Evolutionary conservation across 1,284 basidiomycete species (phyloP).

Genomic region (Ustilago trichophora): DNA sequence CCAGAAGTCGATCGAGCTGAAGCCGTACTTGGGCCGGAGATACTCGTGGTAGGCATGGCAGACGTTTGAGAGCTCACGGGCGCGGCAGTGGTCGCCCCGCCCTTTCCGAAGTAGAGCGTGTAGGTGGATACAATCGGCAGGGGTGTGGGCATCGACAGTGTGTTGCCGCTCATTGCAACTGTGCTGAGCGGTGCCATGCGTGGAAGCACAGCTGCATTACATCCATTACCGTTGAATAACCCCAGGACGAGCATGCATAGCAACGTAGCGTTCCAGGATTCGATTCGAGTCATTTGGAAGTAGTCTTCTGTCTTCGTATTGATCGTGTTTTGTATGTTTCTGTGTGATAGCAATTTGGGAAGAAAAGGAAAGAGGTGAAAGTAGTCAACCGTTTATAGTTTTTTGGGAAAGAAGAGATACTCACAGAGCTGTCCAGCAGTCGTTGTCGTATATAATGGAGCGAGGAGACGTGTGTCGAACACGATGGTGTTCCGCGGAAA

Average conservation of each 20-base stretch:
- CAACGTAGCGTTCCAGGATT: not conserved
- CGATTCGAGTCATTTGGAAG: constrained; percentile 4
- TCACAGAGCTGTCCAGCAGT: constrained; percentile 21
- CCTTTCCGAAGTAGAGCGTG: constrained; percentile 21
- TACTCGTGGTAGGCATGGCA: not conserved
- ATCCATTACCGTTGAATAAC: not conserved
- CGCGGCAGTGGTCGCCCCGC: constrained; percentile 6
- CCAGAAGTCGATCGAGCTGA: constrained; percentile 6
- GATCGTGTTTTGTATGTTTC: too few relatives aligned
- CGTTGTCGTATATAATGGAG: not conserved
- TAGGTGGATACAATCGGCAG: constrained; percentile 24
- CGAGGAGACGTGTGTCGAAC: constrained; percentile 2
- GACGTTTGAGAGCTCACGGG: constrained; percentile 4
- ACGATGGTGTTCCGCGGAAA: constrained; percentile 1
- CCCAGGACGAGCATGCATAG: constrained; percentile 4
- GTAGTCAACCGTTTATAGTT: too few relatives aligned
- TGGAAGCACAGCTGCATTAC: constrained; percentile 19
- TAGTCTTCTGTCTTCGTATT: too few relatives aligned
- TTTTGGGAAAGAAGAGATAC: constrained; percentile 1
- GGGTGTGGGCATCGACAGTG: not conserved
- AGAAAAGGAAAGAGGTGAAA: too few relatives aligned
- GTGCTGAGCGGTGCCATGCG: constrained; percentile 5
- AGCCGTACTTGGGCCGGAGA: not conserved
- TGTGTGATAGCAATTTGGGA: too few relatives aligned
- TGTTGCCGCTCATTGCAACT: not conserved